phyloP scores from a whole-genome alignment of 2,329 filamentous ascomycete genomes.

The Trichoderma arundinaceum region DNA sequence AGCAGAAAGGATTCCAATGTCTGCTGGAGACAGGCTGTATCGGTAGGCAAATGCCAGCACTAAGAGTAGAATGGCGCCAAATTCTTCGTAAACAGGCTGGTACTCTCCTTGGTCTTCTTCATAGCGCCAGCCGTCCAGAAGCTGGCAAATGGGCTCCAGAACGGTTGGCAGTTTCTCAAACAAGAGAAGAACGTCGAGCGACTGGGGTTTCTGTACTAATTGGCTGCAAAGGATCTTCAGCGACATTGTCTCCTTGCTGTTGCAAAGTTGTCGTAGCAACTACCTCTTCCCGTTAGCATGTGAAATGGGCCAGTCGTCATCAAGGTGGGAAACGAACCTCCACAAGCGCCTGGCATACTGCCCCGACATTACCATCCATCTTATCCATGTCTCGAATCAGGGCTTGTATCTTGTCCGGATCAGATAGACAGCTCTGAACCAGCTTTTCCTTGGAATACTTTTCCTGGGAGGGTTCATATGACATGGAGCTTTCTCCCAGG shows the following conservation, averaged over 20 bases:
- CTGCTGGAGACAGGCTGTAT: conserved; percentile 68
- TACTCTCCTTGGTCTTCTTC: conserved; percentile 85
- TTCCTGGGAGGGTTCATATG: conserved; percentile 74
- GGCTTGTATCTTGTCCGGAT: conserved; percentile 75
- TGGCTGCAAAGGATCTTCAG: conserved; percentile 75
- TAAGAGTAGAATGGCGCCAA: conserved; percentile 76
- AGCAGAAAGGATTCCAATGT: conserved; percentile 64
- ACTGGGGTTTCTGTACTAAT: conserved; percentile 73
- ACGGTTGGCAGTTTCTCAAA: conserved; percentile 75
- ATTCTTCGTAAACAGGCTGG: conserved; percentile 85
- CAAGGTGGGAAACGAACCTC: conserved; percentile 57
- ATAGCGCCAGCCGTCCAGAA: conserved; percentile 80
- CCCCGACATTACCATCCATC: conserved; percentile 89
- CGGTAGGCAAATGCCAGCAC: conserved; percentile 77
- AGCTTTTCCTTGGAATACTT: conserved; percentile 80
- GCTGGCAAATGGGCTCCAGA: conserved; percentile 72
- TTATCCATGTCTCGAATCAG: conserved; percentile 83
- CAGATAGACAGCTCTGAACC: conserved; percentile 76
- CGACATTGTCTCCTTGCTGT: conserved; percentile 78
- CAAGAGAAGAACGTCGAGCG: conserved; percentile 75
- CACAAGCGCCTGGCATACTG: conserved; percentile 77
- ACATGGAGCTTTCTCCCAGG: conserved; percentile 82
- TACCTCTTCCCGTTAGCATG: conserved; percentile 39
- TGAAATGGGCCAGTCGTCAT: neutral
- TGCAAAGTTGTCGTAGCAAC: conserved; percentile 72